A percentile compares a stretch with the other conserved stretches of the same genome.
These are phyloP conservation scores for Ophiocordyceps polyrhachis-furcata DNA, from an alignment of 2,329 filamentous ascomycete genomes.

Conservation along the genomic window DNA sequence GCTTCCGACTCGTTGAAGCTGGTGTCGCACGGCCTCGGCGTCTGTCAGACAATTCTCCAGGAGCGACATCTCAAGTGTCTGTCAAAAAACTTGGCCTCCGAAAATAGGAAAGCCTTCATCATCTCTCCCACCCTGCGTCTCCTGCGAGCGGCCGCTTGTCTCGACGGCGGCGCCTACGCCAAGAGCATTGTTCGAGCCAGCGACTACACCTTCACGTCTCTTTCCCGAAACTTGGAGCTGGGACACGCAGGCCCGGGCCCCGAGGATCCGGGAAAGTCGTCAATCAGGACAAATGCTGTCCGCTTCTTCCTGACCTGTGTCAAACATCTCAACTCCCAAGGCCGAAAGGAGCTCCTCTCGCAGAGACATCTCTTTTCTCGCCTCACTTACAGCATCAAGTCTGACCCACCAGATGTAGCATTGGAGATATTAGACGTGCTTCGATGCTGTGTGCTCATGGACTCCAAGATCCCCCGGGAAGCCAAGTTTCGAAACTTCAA, in stretches of 20 bases:
- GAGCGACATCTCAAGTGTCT: slow-evolving; percentile 66
- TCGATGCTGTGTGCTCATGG: slow-evolving; percentile 52
- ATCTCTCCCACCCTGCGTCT: slow-evolving; percentile 78
- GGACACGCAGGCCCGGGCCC: slow-evolving; percentile 33
- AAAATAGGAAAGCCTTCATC: slow-evolving; percentile 69
- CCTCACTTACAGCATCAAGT: slow-evolving; percentile 58
- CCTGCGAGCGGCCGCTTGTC: slow-evolving; percentile 64
- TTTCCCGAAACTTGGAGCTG: slow-evolving; percentile 68
- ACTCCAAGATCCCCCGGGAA: slow-evolving; percentile 52
- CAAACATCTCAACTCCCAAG: slow-evolving; percentile 56
- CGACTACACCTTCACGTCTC: slow-evolving; percentile 58
- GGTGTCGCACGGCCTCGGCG: slow-evolving; percentile 51
- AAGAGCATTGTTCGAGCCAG: slow-evolving; percentile 60
- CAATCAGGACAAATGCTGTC: slow-evolving; percentile 66
- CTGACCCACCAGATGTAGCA: slow-evolving; percentile 59
- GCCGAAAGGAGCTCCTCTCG: slow-evolving; percentile 63
- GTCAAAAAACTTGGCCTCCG: slow-evolving; percentile 57
- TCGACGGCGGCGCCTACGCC: slow-evolving; percentile 71
- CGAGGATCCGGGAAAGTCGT: slow-evolving; percentile 52
- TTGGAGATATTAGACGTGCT: slow-evolving; percentile 56
- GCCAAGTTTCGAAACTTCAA: slow-evolving; percentile 62
- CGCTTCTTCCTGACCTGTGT: slow-evolving; percentile 65
- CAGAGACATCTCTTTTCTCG: slow-evolving; percentile 71
- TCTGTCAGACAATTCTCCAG: slow-evolving; percentile 69
- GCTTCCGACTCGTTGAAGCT: slow-evolving; percentile 59